Conservation (phyloP, 2,329 filamentous ascomycete genomes). For the Chaetomium sp. region DNA sequence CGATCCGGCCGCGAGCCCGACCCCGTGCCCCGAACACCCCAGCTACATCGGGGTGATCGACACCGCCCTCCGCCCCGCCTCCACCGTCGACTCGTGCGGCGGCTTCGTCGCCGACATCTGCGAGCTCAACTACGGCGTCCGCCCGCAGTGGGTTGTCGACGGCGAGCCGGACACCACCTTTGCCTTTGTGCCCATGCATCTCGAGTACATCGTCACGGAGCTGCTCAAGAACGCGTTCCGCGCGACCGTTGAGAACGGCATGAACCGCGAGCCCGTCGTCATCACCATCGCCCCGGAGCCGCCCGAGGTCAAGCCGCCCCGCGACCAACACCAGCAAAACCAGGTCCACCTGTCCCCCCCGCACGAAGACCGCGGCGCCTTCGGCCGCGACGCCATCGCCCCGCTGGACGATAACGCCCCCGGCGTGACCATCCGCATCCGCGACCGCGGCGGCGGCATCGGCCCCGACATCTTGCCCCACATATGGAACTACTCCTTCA, state of each 20-base stretch:
- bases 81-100: constrained; percentile 81
- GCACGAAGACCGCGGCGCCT: constrained; percentile 45
- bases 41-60: constrained; percentile 95
- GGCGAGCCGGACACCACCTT: constrained; percentile 87
- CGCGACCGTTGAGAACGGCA: constrained; percentile 84
- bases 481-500: constrained; percentile 98
- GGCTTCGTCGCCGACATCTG: constrained; percentile 94
- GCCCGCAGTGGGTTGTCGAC: constrained; percentile 77
- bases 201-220: constrained; percentile 97
- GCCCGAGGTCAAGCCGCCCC: constrained; percentile 35
- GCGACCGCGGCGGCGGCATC: constrained; percentile 94
- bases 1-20: constrained; percentile 54
- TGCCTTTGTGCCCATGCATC: constrained; percentile 90
- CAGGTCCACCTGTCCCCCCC: constrained; percentile 42
- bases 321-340: not conserved
- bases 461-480: constrained; percentile 78
- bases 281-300: constrained; percentile 83
- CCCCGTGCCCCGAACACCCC: constrained; percentile 53
- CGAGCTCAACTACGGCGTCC: constrained; percentile 90
- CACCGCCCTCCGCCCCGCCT: constrained; percentile 79
- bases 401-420: constrained; percentile 68
- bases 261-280: constrained; percentile 78
- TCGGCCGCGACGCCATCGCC: constrained; percentile 52
- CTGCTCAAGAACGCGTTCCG: constrained; percentile 96
- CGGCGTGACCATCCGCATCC: constrained; percentile 91